Conservation (phyloP, 257 asterid genomes). For the Henckelia pumila region DNA sequence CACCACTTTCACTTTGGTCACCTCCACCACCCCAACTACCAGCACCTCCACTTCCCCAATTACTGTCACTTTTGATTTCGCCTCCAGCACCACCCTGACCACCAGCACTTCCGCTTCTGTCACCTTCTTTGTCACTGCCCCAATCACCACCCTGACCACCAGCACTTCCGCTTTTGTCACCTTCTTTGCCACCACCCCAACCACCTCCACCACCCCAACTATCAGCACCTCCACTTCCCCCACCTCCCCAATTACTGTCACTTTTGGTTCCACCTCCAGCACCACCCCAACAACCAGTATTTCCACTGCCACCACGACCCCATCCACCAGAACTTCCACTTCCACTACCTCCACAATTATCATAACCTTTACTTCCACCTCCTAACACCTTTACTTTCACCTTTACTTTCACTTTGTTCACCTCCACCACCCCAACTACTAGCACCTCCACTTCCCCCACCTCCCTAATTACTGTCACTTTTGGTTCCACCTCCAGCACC, state of each 20-base stretch:
- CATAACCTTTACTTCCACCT: conserved; percentile 4
- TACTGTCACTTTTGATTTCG: neutral
- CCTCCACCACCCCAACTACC: neutral
- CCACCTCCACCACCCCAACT: neutral
- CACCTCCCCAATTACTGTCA: conserved; percentile 4
- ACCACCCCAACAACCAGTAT: neutral
- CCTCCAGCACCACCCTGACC: neutral
- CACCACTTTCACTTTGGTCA: neutral
- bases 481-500: conserved; percentile 6
- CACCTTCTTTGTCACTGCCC: neutral
- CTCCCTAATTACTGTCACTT: neutral
- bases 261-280: neutral
- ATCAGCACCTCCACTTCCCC: conserved; percentile 42
- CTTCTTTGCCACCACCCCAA: no score
- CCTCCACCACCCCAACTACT: neutral
- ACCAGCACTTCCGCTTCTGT: neutral
- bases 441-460: conserved; percentile 44
- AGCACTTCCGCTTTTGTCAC: neutral
- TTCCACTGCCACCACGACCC: conserved; percentile 7
- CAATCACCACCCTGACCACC: conserved; percentile 2
- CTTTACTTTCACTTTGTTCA: no score
- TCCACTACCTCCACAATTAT: neutral
- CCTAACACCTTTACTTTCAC: conserved; percentile 41
- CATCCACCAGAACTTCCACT: neutral
- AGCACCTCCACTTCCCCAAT: conserved; percentile 42